Evolutionary conservation across 2,329 filamentous ascomycete species (phyloP), one percentile per base, ranked within the genome.

Genomic region (Orbilia blumenaviensis): DNA sequence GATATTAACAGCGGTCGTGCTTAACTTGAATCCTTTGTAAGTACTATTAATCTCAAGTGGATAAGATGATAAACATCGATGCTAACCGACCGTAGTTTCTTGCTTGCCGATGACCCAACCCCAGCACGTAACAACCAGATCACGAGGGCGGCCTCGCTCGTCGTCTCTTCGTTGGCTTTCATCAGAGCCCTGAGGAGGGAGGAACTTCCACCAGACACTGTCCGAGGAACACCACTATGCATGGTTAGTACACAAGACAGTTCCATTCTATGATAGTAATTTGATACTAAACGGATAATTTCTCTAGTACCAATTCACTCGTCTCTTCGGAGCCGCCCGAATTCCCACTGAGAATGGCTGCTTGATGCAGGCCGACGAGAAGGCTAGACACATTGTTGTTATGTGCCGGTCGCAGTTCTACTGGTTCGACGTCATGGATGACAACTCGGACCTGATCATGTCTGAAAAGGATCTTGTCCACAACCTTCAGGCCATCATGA

Each of bases 341-440:
- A 92, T 99, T 7, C 95, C 95, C 0, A 98, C 94, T 0, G 92
- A 96, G 29, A 90, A 95, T 81, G 95, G 95, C 3, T 99, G 95
- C 82, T 91, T 97, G 80, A 98, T 99, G 80, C 93, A 94, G 78
- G 94, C 98, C 82, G 94, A 98, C 80, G 92, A 93, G 0, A 88
- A 90, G n/a, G 92, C 94, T 2, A 96, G 93, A 84, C 95, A 99
- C 82, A 86, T 99, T 38, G 91, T 97, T 8, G 93, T 98, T 46
- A 87, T 98, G 84, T 96, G 93, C 81, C 92, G 94, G 78, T 95
- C 95, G 1, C 95, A 99, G 79, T 94, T 98, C 81, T 99, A 99
- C 84, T 98, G 94, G 94, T 99, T 99, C 80, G 95, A 99, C 82
- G 94, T 97, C 1, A 86, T 99, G 16, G 95, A 99, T 80, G 91